phyloP scores from a whole-genome alignment of 805 yeast species.

The Yarrowia porcina region DNA sequence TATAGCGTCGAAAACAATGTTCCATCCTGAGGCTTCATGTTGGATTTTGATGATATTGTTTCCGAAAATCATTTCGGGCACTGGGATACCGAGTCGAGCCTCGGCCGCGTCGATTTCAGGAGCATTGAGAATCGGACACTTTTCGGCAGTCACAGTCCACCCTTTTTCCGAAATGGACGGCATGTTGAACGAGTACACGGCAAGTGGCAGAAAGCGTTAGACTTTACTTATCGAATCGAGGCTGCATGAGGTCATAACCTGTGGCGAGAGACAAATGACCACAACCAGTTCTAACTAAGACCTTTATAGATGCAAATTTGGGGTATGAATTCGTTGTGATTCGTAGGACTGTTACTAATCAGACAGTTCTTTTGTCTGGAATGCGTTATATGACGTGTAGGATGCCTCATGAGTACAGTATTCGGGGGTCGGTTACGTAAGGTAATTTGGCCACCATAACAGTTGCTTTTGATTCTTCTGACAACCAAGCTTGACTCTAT shows the following conservation, averaged over 20 bases:
- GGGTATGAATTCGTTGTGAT: too few species aligned
- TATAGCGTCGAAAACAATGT: constrained; percentile 66
- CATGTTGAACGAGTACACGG: background rate
- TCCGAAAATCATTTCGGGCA: constrained; percentile 98
- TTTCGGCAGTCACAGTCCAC: constrained; percentile 72
- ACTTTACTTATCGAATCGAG: background rate
- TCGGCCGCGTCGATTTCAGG: constrained; percentile 69
- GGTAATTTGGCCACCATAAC: too few species aligned
- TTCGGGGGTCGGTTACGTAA: too few species aligned
- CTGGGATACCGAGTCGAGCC: constrained; percentile 62
- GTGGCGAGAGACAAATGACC: background rate
- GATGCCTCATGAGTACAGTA: too few species aligned
- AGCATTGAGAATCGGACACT: constrained; percentile 74
- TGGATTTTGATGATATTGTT: constrained; percentile 61
- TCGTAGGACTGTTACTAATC: too few species aligned
- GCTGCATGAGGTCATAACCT: constrained; percentile 8
- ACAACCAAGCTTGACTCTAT: too few species aligned
- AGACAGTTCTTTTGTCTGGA: too few species aligned
- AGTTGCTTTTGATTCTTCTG: too few species aligned
- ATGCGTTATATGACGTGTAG: too few species aligned
- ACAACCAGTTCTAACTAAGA: too few species aligned
- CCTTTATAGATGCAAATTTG: too few species aligned
- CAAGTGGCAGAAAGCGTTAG: background rate
- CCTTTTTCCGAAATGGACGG: constrained; percentile 35
- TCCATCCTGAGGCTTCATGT: constrained; percentile 43